A percentile compares a stretch with the other conserved stretches of the same genome.
These are phyloP conservation scores for Rhizopogon rudus DNA, from an alignment of 768 basidiomycete genomes.

Conservation along the genomic window DNA sequence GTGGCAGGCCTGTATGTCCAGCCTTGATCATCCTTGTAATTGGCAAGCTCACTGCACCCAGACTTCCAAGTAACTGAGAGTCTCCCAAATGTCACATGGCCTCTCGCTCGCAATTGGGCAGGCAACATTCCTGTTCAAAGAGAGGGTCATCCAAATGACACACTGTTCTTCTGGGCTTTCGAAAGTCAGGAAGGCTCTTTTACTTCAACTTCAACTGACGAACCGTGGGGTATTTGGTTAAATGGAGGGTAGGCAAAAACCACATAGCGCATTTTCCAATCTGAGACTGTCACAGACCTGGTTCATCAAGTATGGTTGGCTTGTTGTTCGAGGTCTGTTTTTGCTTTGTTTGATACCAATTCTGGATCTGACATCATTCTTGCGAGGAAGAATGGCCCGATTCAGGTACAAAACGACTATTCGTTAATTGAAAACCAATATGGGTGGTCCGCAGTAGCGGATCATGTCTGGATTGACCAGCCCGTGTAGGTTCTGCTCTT, in stretches of 20 bases:
- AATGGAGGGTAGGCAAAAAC: constrained; percentile 54
- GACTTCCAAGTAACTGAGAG: constrained; percentile 54
- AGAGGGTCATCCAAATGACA: constrained; percentile 55
- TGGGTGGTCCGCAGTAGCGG: constrained; percentile 56
- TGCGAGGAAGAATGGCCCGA: constrained; percentile 58
- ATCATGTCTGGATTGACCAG: constrained; percentile 73
- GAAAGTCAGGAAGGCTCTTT: constrained; percentile 55
- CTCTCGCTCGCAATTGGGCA: constrained; percentile 47
- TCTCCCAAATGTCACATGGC: constrained; percentile 60
- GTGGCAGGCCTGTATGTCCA: constrained; percentile 59
- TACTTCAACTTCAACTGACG: constrained; percentile 32
- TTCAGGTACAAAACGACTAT: constrained; percentile 50
- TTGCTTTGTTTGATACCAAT: background rate
- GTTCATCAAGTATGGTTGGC: constrained; percentile 65
- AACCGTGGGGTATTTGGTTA: constrained; percentile 73
- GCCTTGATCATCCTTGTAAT: background rate
- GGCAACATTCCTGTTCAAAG: constrained; percentile 63
- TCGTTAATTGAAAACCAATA: constrained; percentile 45
- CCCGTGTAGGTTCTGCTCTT: constrained; percentile 41
- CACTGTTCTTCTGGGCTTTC: constrained; percentile 62
- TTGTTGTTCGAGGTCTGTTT: constrained; percentile 55
- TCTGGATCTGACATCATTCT: background rate
- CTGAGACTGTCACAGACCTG: constrained; percentile 40
- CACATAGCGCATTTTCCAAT: background rate
- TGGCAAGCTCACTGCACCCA: constrained; percentile 16